A percentile compares a stretch with the other conserved stretches of the same genome.
phyloP scores from a whole-genome alignment of 1,139 yeast genomes.

The Zygoascus meyerae region DNA sequence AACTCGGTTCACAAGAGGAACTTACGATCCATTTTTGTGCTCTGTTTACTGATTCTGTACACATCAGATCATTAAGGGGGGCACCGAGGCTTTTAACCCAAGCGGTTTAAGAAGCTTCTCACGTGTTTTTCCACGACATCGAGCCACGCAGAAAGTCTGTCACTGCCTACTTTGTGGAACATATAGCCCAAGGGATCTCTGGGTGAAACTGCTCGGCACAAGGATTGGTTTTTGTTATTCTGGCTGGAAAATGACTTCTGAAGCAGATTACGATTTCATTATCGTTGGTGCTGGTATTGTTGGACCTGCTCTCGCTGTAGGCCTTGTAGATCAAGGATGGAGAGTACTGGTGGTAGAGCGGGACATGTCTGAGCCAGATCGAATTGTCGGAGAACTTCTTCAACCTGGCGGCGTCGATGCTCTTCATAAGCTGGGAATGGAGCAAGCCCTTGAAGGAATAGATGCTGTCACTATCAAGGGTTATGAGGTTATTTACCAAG shows the following conservation, averaged over 20 bases:
- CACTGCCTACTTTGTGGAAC: neutral
- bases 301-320: constrained; percentile 90
- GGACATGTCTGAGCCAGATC: constrained; percentile 86
- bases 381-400: constrained; percentile 93
- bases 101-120: too few relatives aligned
- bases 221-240: too few relatives aligned
- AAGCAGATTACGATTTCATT: constrained; percentile 47
- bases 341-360: constrained; percentile 61
- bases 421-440: constrained; percentile 73
- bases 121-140: neutral
- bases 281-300: constrained; percentile 94
- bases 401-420: constrained; percentile 95
- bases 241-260: neutral
- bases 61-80: too few relatives aligned
- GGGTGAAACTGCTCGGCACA: too few relatives aligned
- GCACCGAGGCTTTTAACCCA: too few relatives aligned
- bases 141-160: neutral
- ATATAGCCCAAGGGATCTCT: too few relatives aligned
- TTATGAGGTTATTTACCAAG: constrained; percentile 67
- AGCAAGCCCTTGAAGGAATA: constrained; percentile 68
- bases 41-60: too few relatives aligned
- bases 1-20: too few relatives aligned
- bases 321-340: constrained; percentile 85
- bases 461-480: constrained; percentile 78
- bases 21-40: too few relatives aligned